Base-by-base conservation (phyloP, 805 yeast species). In the Candida xiaguanensis region DNA sequence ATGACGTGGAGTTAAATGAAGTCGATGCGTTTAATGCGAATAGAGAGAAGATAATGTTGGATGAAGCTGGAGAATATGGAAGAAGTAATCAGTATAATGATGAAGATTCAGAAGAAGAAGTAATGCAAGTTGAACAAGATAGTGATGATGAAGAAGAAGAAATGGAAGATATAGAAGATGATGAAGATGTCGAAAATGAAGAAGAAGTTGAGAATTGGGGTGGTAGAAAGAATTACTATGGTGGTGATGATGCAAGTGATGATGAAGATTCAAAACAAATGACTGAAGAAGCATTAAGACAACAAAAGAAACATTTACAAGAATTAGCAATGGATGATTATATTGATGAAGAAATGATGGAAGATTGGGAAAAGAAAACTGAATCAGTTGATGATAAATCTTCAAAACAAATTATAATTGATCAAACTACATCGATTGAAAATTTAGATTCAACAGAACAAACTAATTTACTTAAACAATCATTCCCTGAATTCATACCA, bases 401-500 rank as follows among this genome's bases (percentile, higher is more conserved):
- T 4, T 39, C 36, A 7, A 39, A 38, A n/a, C n/a, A n/a, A 9
- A 49, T 66, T 3, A 51, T 69, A 7, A 59, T 72, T 1, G 47
- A 59, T 5, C 65, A 68, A 25, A 81, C 80, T 7, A 39, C 33
- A 15, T 34, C 49, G 5, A 38, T 55, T 12, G 50, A 47, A 8
- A 52, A 46, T 25, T 42, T 89, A 57, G 80, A 78, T 40, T 58
- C 68, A 4, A 69, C 68, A 17, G 82, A 80, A 22, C 75, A 77
- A 49, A 54, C 67, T 38, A 68, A 74, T 32, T 61, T 82, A 29
- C 61, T 91, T 42, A 67, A 73, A 18, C 72, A 78, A 4, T 67
- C 78, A 40, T 84, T 82, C 52, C 98, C 99, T 0, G 98, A 91
- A 61, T 85, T 85, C 47, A 58, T 79, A 18, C 95, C 96, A 2